Percentiles rank a stretch among this genome's conserved stretches.
phyloP scores from a whole-genome alignment of 2,329 filamentous ascomycete genomes.

The Colletotrichum sp. region DNA sequence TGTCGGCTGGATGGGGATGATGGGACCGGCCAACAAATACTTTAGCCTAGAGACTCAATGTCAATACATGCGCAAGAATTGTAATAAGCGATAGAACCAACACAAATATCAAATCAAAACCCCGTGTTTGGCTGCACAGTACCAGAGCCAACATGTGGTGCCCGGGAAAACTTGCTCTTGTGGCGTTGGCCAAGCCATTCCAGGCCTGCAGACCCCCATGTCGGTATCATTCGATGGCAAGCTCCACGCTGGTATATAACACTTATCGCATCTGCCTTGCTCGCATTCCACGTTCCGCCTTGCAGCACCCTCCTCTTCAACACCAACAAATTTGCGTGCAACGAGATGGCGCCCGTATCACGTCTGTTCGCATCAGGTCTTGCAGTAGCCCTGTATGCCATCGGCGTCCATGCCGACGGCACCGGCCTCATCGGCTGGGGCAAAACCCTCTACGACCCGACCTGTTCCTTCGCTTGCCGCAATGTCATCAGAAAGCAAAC shows the following conservation, averaged over 20 bases:
- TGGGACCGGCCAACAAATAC: not conserved
- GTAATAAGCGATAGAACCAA: not conserved
- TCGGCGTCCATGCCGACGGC: not conserved
- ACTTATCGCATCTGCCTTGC: not conserved
- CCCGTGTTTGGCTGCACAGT: not conserved
- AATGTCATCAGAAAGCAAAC: slow-evolving; percentile 24
- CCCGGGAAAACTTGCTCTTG: slow-evolving; percentile 5
- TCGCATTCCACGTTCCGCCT: not conserved
- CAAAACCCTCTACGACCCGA: slow-evolving; percentile 22
- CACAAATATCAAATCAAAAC: not conserved
- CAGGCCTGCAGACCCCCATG: not conserved
- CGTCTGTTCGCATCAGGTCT: not conserved
- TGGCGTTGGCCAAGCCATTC: slow-evolving; percentile 6
- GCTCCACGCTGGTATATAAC: not conserved
- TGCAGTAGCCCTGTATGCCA: not conserved
- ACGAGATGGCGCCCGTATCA: not conserved
- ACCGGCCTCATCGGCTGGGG: slow-evolving; percentile 20
- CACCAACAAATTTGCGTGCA: not conserved
- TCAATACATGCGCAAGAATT: not conserved
- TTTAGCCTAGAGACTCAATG: not conserved
- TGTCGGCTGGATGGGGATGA: not conserved
- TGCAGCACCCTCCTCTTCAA: no score
- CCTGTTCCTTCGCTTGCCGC: slow-evolving; percentile 33
- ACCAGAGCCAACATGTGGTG: not conserved
- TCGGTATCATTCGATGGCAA: not conserved